Percentiles rank a stretch among this genome's conserved stretches.
These are phyloP conservation scores for Capronia americana DNA, from an alignment of 2,329 filamentous ascomycete genomes.

Conservation along the genomic window DNA sequence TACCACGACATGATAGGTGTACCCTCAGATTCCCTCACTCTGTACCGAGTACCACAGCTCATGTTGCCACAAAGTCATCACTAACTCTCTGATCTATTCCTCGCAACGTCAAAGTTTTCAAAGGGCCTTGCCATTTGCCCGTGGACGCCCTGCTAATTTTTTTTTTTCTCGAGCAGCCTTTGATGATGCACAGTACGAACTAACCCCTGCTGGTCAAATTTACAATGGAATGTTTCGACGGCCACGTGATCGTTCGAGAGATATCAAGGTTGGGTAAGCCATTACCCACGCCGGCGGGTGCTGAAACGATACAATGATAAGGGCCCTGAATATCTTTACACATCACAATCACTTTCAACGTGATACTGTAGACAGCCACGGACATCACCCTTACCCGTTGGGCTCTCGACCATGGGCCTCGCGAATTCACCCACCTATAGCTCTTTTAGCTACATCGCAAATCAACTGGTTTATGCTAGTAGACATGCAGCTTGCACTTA, in stretches of 20 bases:
- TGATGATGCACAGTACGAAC: not conserved
- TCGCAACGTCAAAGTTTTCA: not conserved
- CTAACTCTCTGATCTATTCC: not conserved
- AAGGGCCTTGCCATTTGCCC: not conserved
- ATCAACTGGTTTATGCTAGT: no score
- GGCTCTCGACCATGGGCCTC: not conserved
- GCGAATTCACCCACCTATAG: not conserved
- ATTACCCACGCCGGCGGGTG: no score
- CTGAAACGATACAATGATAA: no score
- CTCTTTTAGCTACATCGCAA: no score
- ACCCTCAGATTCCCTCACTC: not conserved
- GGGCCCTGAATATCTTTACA: no score
- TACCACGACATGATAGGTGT: not conserved
- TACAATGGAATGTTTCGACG: not conserved
- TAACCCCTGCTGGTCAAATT: not conserved
- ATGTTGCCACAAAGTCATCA: not conserved
- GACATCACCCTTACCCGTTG: not conserved
- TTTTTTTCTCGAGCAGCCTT: not conserved
- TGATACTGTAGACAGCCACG: no score
- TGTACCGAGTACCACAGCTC: not conserved
- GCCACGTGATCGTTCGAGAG: no score
- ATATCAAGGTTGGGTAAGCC: not conserved
- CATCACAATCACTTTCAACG: no score
- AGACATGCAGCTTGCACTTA: no score
- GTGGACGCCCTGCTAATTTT: not conserved